These are phyloP conservation scores for Phoenix roebelenii DNA, from an alignment of 176 grass and related monocot species.

Conservation along the genomic window DNA sequence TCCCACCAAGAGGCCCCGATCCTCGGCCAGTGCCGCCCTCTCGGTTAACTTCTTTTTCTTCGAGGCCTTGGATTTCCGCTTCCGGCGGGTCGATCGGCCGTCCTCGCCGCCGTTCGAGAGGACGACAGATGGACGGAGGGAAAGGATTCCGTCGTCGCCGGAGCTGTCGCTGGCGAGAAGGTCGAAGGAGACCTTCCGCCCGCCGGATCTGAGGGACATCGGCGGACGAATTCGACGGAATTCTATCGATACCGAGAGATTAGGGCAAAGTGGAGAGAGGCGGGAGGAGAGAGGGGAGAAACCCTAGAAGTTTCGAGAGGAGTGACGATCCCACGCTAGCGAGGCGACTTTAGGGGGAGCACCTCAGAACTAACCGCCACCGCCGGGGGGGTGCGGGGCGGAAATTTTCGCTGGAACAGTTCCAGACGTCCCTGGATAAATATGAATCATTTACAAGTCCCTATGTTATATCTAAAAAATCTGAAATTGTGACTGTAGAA, in stretches of 20 bases:
- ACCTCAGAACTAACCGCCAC: too few species aligned
- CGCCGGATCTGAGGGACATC: conserved; percentile 59
- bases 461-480: too few species aligned
- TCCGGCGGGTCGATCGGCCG: conserved; percentile 33
- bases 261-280: neutral
- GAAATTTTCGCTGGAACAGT: too few species aligned
- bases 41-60: conserved; percentile 27
- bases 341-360: too few species aligned
- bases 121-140: conserved; percentile 24
- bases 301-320: neutral
- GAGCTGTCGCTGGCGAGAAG: conserved; percentile 50
- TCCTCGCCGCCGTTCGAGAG: conserved; percentile 11
- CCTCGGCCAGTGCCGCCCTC: conserved; percentile 16
- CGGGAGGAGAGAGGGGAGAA: too few species aligned
- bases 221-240: neutral
- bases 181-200: conserved; percentile 66
- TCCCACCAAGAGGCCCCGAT: neutral
- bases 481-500: too few species aligned
- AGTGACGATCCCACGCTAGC: too few species aligned
- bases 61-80: conserved; percentile 27
- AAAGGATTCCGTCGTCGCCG: conserved; percentile 17
- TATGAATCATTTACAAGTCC: too few species aligned
- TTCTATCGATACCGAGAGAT: neutral
- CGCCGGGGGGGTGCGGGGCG: too few species aligned
- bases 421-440: too few species aligned